Base-by-base conservation (phyloP, 2,329 filamentous ascomycete species). In the Neopestalotiopsis sp. region DNA sequence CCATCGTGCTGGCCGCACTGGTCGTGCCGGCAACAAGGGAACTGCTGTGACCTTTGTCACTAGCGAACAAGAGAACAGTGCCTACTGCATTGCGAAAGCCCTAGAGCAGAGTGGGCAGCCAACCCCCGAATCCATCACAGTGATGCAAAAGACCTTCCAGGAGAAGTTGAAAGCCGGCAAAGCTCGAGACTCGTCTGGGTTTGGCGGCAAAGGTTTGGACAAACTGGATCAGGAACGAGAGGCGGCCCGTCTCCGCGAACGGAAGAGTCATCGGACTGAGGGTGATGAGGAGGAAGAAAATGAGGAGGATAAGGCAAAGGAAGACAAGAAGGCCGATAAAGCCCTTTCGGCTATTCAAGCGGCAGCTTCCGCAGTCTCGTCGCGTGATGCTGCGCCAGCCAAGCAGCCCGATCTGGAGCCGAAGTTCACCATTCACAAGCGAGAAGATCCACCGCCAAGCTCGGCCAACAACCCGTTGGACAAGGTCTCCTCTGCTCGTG, bases 31-130 rank as follows among this genome's bases (percentile, higher is more conserved):
- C 56, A 97, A 98, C 76, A 97, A 90, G 28, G 96, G 96, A 71
- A 97, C 94, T 52, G 96, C 96, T 0, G 93, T 99, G 65, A 99
- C 96, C 0, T 97, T 98, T 77, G 85, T 99, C 69, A 97, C 94
- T 0, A 92, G 94, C 57, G 93, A 97, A 61, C 95, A 99, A 79
- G 95, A 97, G 77, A 94, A 94, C 72, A 98, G 93, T 76, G 92
- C 96, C 2, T 88, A 93, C 12, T 94, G 97, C 73, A 94, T 98
- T 70, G 91, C 91, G 69, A 97, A 97, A 80, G 96, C 96, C 6
- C 84, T 98, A n/a, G 94, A 93, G 78, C 94, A 98, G 80, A 97
- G 94, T 79, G 94, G 92, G 4, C 93, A 97, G 78, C 86, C 91
- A 10, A 87, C 98, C 0, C 95, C 96, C 0, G 91, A 94, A 72